Evolutionary conservation across 768 basidiomycete species (phyloP).

Genomic region (Holtermanniella nyarrowii): DNA sequence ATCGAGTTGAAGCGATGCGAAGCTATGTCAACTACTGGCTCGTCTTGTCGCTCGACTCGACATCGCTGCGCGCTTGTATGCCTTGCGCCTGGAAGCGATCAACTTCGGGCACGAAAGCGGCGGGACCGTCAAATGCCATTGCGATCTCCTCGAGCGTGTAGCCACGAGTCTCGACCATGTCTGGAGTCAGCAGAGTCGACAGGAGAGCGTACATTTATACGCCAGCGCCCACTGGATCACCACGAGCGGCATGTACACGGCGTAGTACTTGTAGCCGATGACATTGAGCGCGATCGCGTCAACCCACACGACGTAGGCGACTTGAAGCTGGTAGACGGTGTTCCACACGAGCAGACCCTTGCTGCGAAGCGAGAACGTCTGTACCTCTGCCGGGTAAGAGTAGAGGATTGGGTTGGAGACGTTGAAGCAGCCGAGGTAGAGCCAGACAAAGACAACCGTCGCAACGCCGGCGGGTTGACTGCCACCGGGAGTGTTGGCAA

Average conservation of each 20-base stretch:
- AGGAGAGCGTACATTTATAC: conserved; percentile 26
- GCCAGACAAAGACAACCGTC: conserved; percentile 38
- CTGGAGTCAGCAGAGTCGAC: conserved; percentile 2
- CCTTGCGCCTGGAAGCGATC: conserved; percentile 1
- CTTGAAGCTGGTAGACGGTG: conserved; percentile 52
- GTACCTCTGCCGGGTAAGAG: conserved; percentile 39
- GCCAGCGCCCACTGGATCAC: conserved; percentile 38
- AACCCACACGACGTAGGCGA: conserved; percentile 45
- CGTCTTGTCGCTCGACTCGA: too few species aligned
- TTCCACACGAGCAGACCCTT: conserved; percentile 43
- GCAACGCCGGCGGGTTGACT: conserved; percentile 30
- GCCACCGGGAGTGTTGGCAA: conserved; percentile 18
- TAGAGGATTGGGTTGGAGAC: conserved; percentile 23
- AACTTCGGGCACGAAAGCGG: conserved; percentile 11
- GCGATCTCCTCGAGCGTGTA: conserved; percentile 39
- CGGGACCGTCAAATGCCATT: conserved; percentile 27
- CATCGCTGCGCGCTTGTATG: too few species aligned
- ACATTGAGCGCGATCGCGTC: neutral
- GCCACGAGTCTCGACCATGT: conserved; percentile 34
- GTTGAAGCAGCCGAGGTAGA: conserved; percentile 41
- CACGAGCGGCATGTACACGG: conserved; percentile 41
- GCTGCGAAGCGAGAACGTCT: conserved; percentile 40
- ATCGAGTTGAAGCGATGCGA: too few species aligned
- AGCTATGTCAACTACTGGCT: too few species aligned
- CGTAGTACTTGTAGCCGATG: conserved; percentile 38